Percentiles rank a stretch among this genome's conserved stretches.
Evolutionary conservation across 148 eudicot species (phyloP).

Genomic region (Vaccinium myrtillus): DNA sequence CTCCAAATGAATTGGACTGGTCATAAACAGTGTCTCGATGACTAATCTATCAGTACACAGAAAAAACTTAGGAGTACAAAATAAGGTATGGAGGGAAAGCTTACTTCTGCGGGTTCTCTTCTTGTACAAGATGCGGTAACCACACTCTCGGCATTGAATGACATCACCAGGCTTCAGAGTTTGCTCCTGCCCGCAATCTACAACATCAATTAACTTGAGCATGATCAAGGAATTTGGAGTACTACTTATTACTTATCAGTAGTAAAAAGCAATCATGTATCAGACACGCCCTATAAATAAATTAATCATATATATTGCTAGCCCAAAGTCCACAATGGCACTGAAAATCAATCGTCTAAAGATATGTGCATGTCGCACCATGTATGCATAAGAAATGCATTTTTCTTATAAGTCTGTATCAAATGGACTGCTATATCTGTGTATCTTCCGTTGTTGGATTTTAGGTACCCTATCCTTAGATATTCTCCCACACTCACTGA

Average conservation of each 20-base stretch:
- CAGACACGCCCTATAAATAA: background rate
- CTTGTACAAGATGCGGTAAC: constrained; percentile 83
- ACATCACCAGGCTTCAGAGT: constrained; percentile 80
- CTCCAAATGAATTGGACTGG: background rate
- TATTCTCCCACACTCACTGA: background rate
- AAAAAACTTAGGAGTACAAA: background rate
- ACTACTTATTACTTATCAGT: background rate
- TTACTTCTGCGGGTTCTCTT: constrained; percentile 85
- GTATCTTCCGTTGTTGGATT: background rate
- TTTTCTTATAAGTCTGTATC: background rate
- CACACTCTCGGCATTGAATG: constrained; percentile 88
- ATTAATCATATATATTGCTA: background rate
- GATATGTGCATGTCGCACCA: too few species aligned
- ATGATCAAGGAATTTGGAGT: background rate
- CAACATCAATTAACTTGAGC: background rate
- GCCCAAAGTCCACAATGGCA: background rate
- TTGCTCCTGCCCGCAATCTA: constrained; percentile 88
- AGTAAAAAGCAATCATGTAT: background rate
- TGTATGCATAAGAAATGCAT: background rate
- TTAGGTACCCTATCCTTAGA: background rate
- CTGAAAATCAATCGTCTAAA: background rate
- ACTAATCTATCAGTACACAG: background rate
- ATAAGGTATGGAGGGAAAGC: background rate
- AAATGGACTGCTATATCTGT: background rate
- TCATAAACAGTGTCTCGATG: background rate